Evolutionary conservation across 306 rosid species (phyloP), one percentile per base, ranked within the genome.

Genomic region (Sindora glabra): DNA sequence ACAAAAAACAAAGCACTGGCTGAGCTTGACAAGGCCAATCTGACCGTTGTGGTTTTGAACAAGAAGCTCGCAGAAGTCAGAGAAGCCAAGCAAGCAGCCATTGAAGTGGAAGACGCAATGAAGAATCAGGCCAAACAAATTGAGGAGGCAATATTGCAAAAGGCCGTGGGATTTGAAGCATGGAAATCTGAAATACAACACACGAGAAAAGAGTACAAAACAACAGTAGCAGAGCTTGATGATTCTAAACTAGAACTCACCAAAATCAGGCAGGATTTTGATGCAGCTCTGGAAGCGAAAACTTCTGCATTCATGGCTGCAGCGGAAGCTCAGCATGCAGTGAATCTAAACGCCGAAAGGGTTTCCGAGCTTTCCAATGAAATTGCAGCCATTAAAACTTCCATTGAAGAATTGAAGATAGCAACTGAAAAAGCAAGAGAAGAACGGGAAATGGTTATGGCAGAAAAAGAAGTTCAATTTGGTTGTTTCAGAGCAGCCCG

Each of bases 221-320:
- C 68, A 30, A 74, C 77, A 0, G 79, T 83, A 1, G 63, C 72
- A 3, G 70, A 84, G 56, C 79, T 90, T 14, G 87, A 87, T 77
- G 80, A 83, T 65, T 66, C 89, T 48, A 87, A 87, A 83, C 82
- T 84, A 69, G 94, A 84, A 79, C 78, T 90, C 40, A 83, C 79
- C 15, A 87, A 80, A 72, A 73, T 85, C 71, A 78, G 86, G 40
- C 95, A 83, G 67, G 96, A 87, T 73, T 79, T 79, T 10, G 87
- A 87, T 59, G 95, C 89, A 1, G 86, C 89, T 46, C 73, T 87
- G 76, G 97, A 85, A 75, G 75, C 82, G 10, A 90, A 87, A 70
- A 63, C 67, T 23, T 73, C 77, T 22, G 94, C 97, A 7, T 70
- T 90, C 14, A 94, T 82, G 67, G 70, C 71, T 17, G 90, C 82